Evolutionary conservation across 2,329 filamentous ascomycete genomes (phyloP), one percentile per base, ranked within the genome.

Genomic region (Hymenoscyphus linearis): DNA sequence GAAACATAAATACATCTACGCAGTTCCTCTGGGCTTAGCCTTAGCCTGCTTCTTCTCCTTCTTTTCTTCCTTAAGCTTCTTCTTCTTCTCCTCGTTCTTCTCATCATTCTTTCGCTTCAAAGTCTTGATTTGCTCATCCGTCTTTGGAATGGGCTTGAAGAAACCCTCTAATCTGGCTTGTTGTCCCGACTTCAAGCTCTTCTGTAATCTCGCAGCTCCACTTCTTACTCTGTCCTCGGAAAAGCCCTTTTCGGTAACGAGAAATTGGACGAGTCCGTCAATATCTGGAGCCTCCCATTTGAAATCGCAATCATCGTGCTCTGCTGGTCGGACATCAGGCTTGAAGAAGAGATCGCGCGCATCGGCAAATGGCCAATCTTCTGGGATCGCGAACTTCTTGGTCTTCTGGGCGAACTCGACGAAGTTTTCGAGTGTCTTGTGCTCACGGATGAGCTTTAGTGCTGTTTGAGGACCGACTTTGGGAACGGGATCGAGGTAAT

Each of bases 271-370:
- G 0, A 99, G 83, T 0, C 91, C 93, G 2, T 97, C 92, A 1
- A 95, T 81, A 70, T 99, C 93, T 3, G 95, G 95, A 62, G 87
- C 88, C 52, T 97, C 92, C 95, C 96, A 99, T 76, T 96, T 97
- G 81, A 98, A 96, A 73, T 99, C 92, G 75, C 93, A 98, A 13
- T 91, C 86, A 0, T 90, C 85, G 70, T 96, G 85, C 68, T 96
- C 90, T 26, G 93, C 92, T 52, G 83, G 75, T 37, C 89, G 87
- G 27, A 99, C 93, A 68, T 98, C 92, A 0, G 95, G 95, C 69
- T 93, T 82, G 73, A 96, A 87, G 79, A 99, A 98, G 31, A 99
- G 85, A 18, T 92, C 85, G 47, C 96, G 90, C 7, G 95, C 96
- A 70, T 99, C 93, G 69, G 88, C 81, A 75, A 88, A 99, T 0